phyloP scores from a whole-genome alignment of 768 basidiomycete species.

The Mycena chlorophos region DNA sequence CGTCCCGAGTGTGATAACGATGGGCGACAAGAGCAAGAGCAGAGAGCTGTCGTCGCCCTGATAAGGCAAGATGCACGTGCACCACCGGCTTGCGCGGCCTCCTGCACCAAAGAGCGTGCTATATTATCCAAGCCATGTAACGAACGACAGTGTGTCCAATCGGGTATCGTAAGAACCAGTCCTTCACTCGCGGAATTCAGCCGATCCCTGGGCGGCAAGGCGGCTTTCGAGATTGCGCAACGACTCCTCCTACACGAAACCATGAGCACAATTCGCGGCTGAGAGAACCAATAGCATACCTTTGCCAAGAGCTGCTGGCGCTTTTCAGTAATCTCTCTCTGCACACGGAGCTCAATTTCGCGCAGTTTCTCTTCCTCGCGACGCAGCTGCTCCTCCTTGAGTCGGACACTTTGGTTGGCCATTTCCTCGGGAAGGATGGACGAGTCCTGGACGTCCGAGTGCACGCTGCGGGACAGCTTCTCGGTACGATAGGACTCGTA shows the following conservation, averaged over 20 bases:
- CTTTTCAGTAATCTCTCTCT: constrained; percentile 97
- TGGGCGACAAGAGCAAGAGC: no score
- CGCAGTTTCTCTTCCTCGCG: constrained; percentile 97
- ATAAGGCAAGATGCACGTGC: no score
- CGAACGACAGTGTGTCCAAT: neutral
- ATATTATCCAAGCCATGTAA: neutral
- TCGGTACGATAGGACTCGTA: constrained; percentile 98
- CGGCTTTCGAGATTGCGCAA: constrained; percentile 78
- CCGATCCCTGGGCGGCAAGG: constrained; percentile 83
- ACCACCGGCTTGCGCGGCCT: neutral
- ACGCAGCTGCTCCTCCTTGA: constrained; percentile 98
- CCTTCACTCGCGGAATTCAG: constrained; percentile 69
- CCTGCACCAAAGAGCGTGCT: neutral
- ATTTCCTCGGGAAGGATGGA: constrained; percentile 96
- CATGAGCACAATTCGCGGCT: constrained; percentile 24
- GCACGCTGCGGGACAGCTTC: constrained; percentile 89
- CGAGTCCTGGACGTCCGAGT: constrained; percentile 79
- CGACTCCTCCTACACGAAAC: constrained; percentile 10
- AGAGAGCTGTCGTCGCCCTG: no score
- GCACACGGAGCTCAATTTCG: constrained; percentile 97
- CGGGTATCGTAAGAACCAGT: neutral
- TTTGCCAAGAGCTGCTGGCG: constrained; percentile 95
- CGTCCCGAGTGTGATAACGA: neutral
- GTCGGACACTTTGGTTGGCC: constrained; percentile 92
- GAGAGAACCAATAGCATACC: constrained; percentile 75